phyloP scores from a whole-genome alignment of 2,329 filamentous ascomycete genomes.

The Penicillium sp. region DNA sequence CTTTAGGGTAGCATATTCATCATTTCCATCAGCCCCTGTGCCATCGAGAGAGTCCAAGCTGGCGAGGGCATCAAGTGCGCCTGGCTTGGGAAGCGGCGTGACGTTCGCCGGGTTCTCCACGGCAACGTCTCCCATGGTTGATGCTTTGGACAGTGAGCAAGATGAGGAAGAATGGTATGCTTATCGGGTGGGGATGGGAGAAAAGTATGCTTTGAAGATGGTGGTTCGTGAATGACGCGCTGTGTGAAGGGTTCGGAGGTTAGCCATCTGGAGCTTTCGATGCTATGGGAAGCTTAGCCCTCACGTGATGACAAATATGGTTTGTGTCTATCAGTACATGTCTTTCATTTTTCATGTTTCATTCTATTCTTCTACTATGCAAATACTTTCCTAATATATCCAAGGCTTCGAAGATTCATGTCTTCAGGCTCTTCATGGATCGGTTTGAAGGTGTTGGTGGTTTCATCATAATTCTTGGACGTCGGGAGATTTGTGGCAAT shows the following conservation, averaged over 20 bases:
- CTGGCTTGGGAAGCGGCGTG: constrained; percentile 76
- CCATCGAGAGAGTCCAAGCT: constrained; percentile 90
- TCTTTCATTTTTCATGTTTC: neutral
- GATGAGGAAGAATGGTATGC: neutral
- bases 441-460: neutral
- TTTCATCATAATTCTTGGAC: neutral
- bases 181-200: neutral
- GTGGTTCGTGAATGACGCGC: constrained; percentile 14
- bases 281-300: constrained; percentile 10
- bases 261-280: constrained; percentile 20
- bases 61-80: constrained; percentile 73
- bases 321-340: neutral
- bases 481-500: neutral
- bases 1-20: constrained; percentile 95
- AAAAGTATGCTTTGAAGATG: constrained; percentile 1
- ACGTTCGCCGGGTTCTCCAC: constrained; percentile 77
- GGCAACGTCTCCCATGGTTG: constrained; percentile 77
- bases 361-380: neutral
- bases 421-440: no score
- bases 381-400: neutral
- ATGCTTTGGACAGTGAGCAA: constrained; percentile 3
- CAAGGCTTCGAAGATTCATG: neutral
- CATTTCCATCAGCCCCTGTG: constrained; percentile 72
- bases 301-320: constrained; percentile 6
- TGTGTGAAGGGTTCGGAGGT: constrained; percentile 18